Evolutionary conservation across 192 early-diverging fungal species (phyloP), one percentile per base, ranked within the genome.

Genomic region (Mycoemilia scoparia): DNA sequence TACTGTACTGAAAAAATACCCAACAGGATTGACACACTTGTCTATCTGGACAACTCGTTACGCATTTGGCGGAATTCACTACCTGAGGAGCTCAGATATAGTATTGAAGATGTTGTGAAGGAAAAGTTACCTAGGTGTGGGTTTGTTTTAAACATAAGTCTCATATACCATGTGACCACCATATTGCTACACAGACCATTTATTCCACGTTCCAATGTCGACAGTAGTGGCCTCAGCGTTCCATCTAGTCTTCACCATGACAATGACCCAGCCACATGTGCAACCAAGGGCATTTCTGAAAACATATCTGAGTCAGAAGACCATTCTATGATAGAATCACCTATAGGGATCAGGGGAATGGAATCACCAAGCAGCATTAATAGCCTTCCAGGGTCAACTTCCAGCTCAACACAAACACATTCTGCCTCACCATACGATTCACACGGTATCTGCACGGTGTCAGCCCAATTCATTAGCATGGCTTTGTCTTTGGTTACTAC

Each of bases 101-200:
- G 47, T 5, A 18, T 43, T 1, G 53, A 54, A 18, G 56, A 65
- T 20, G 54, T 57, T 21, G 39, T 60, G 22, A 42, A 35, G 2
- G 37, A 38, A 10, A 41, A 45, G 21, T 54, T 50, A 4, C 43
- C 63, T 12, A 49, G 52, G 13, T 55, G 52, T 28, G 53, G 54
- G 23, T 60, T 55, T 15, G 50, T 66, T 16, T 49, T 53, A 18
- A 44, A 56, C 2, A 52, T 66, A 23, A 56, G 60, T 18, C 38
- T 54, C 7, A 47, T 66, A 11, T 66, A 66, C 35, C 43, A 66
- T 39, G 56, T 48, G 5, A 57, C 63, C 21, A 46, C 60, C 52
- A 60, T 66, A 14, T 32, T 66, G 18, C 49, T 66, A 0, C 63
- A 66, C 22, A 48, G 63, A 0, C 63, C 63, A 21, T 66, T 66